Percentiles rank a stretch among this genome's conserved stretches.
These are phyloP conservation scores for Aspergillus sojae DNA, from an alignment of 2,329 filamentous ascomycete species.

Conservation along the genomic window DNA sequence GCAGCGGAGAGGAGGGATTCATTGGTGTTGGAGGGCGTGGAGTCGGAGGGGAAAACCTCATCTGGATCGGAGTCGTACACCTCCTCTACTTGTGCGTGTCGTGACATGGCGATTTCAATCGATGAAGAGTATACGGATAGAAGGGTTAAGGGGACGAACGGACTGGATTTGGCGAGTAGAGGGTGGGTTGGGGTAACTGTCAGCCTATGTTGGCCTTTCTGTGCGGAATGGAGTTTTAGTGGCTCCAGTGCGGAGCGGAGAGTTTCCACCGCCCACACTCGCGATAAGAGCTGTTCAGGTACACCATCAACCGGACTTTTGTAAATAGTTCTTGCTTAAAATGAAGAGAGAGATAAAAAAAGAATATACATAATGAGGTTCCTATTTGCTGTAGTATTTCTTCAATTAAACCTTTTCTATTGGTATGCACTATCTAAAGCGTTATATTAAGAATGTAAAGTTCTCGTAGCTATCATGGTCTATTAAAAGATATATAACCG, in stretches of 20 bases:
- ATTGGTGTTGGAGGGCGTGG: conserved; percentile 36
- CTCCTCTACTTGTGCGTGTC: conserved; percentile 84
- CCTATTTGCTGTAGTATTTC: not conserved
- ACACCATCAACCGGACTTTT: not conserved
- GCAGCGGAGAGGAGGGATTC: conserved; percentile 43
- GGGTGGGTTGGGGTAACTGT: conserved; percentile 8
- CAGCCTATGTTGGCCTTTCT: conserved; percentile 22
- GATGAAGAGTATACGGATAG: not conserved
- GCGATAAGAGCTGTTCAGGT: not conserved
- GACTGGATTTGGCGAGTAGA: not conserved
- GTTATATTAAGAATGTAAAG: not conserved
- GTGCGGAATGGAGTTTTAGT: conserved; percentile 25
- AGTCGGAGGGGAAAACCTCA: conserved; percentile 76
- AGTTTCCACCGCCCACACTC: conserved; percentile 11
- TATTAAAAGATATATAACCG: not conserved
- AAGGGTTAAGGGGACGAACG: not conserved
- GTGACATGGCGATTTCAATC: conserved; percentile 63
- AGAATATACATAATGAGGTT: not conserved
- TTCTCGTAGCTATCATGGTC: not conserved
- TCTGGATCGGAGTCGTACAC: conserved; percentile 89
- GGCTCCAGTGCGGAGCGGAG: conserved; percentile 16
- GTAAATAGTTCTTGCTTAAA: not conserved
- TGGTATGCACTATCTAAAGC: not conserved
- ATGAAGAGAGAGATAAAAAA: not conserved
- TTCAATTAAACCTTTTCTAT: not conserved